Evolutionary conservation across 306 rosid genomes (phyloP).

Genomic region (Lupinus albus): DNA sequence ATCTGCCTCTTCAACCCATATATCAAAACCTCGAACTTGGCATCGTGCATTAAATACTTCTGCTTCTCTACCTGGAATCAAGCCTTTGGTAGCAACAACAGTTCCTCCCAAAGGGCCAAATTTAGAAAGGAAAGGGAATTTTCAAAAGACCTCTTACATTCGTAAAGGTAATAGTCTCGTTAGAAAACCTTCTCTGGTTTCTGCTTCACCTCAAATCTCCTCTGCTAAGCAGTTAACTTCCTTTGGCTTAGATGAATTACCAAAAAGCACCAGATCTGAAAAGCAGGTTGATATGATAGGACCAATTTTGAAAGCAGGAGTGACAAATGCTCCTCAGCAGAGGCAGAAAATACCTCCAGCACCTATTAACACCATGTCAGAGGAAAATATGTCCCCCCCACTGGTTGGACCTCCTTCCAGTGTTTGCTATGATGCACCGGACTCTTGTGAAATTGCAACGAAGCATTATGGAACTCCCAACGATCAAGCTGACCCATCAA

Average conservation of each 20-base stretch:
- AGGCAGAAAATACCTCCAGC: conserved; percentile 51
- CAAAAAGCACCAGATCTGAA: conserved; percentile 49
- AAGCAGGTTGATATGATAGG: conserved; percentile 48
- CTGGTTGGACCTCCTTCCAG: conserved; percentile 48
- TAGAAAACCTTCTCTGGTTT: conserved; percentile 62
- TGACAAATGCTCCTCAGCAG: conserved; percentile 44
- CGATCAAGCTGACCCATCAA: conserved; percentile 47
- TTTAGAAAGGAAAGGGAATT: conserved; percentile 50
- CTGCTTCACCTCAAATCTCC: conserved; percentile 53
- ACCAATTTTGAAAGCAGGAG: conserved; percentile 43
- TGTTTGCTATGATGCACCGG: conserved; percentile 49
- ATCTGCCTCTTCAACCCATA: conserved; percentile 52
- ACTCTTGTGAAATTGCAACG: conserved; percentile 45
- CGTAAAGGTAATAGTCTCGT: conserved; percentile 96
- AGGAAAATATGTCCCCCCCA: conserved; percentile 50
- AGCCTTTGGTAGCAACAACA: conserved; percentile 40
- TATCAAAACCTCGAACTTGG: conserved; percentile 71
- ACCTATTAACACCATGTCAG: conserved; percentile 45
- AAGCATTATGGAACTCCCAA: conserved; percentile 51
- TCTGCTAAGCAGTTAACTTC: conserved; percentile 45
- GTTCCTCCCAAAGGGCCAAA: conserved; percentile 57
- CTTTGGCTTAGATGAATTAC: conserved; percentile 52
- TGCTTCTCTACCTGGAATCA: conserved; percentile 40
- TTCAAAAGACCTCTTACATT: conserved; percentile 71
- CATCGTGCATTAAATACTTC: conserved; percentile 57